Percentiles rank a stretch among this genome's conserved stretches.
Evolutionary conservation across 306 rosid species (phyloP).

Genomic region (Senna siamea): DNA sequence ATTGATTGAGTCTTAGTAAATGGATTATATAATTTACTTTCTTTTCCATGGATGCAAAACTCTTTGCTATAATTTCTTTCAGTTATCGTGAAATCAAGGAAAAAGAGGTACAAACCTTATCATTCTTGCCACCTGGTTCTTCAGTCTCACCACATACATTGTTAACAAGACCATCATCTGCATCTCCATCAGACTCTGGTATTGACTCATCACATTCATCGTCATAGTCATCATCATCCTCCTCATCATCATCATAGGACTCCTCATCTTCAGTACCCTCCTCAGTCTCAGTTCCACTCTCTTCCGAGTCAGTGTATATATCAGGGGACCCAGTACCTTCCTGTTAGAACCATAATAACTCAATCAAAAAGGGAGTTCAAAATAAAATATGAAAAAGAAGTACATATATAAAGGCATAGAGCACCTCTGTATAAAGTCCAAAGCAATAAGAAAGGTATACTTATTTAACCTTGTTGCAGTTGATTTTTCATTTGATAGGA

Average conservation of each 20-base stretch:
- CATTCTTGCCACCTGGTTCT: slow-evolving; percentile 49
- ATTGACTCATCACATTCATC: slow-evolving; percentile 64
- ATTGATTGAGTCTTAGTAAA: slow-evolving; percentile 1
- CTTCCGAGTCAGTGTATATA: slow-evolving; percentile 77
- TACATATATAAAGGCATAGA: not conserved
- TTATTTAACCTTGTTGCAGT: not conserved
- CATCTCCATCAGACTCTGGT: slow-evolving; percentile 52
- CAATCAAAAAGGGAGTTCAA: slow-evolving; percentile 28
- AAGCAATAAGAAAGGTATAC: not conserved
- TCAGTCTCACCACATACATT: slow-evolving; percentile 61
- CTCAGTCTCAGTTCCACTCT: slow-evolving; percentile 77
- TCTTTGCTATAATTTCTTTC: slow-evolving; percentile 12
- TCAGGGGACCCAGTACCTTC: slow-evolving; percentile 76
- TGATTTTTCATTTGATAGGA: not conserved
- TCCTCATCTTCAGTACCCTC: slow-evolving; percentile 83
- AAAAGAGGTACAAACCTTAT: slow-evolving; percentile 53
- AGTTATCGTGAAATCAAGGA: slow-evolving; percentile 38
- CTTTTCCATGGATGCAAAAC: slow-evolving; percentile 24
- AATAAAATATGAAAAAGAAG: not conserved
- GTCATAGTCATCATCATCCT: slow-evolving; percentile 57
- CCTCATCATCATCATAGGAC: slow-evolving; percentile 64
- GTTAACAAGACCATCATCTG: slow-evolving; percentile 56
- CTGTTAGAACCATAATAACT: slow-evolving; percentile 59
- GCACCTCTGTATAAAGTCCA: not conserved
- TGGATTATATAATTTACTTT: slow-evolving; percentile 1